Conservation (phyloP, 2,329 filamentous ascomycete genomes). For the Penicillium occitanis region DNA sequence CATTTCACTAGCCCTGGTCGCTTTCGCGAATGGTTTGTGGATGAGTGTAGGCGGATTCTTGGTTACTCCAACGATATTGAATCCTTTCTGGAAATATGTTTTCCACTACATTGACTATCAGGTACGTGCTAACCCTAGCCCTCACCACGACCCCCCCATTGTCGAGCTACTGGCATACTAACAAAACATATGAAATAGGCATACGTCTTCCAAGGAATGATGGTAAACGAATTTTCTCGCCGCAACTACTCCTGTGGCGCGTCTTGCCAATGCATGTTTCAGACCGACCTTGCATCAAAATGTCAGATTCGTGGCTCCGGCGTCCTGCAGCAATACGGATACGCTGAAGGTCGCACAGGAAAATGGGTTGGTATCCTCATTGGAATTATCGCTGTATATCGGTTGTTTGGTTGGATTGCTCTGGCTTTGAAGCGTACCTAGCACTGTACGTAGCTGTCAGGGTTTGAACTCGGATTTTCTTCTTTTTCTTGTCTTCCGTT, state of each 20-base stretch:
- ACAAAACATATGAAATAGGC: conserved; percentile 34
- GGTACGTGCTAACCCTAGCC: conserved; percentile 31
- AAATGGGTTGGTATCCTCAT: conserved; percentile 76
- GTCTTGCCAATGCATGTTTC: conserved; percentile 69
- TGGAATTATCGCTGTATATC: conserved; percentile 71
- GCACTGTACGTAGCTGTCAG: background rate
- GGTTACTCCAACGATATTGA: conserved; percentile 69
- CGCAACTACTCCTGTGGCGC: conserved; percentile 63
- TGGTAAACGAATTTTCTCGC: conserved; percentile 78
- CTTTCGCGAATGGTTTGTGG: conserved; percentile 86
- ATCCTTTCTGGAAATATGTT: conserved; percentile 81
- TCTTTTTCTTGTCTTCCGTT: background rate
- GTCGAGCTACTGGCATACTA: background rate
- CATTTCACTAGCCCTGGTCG: conserved; percentile 72
- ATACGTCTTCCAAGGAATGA: conserved; percentile 90
- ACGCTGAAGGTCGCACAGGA: conserved; percentile 58
- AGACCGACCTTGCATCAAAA: conserved; percentile 59
- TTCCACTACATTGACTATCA: conserved; percentile 91
- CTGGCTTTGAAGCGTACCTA: conserved; percentile 11
- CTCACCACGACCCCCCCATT: background rate
- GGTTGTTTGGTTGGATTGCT: conserved; percentile 58
- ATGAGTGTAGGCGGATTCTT: conserved; percentile 85
- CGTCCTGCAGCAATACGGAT: conserved; percentile 70
- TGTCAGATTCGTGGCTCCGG: conserved; percentile 70
- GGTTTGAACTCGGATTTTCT: background rate